phyloP scores from a whole-genome alignment of 2,329 filamentous ascomycete species.

The Talaromyces islandicus region DNA sequence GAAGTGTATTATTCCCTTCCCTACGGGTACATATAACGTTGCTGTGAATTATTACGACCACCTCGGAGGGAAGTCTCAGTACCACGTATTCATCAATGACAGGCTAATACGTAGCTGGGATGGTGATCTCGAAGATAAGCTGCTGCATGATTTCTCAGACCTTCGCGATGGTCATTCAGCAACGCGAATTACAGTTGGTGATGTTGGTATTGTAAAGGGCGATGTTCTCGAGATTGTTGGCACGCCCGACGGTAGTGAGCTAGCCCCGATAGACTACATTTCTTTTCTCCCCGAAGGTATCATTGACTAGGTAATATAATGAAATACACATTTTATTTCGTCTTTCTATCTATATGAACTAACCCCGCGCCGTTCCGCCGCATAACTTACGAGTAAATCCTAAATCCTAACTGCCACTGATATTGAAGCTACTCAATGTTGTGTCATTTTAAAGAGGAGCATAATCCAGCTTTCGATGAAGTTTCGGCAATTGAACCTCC shows the following conservation, averaged over 20 bases:
- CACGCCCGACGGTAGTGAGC: slow-evolving; percentile 54
- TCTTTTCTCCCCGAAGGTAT: slow-evolving; percentile 54
- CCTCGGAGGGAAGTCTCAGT: slow-evolving; percentile 52
- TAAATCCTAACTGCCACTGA: background rate
- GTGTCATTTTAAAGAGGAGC: too few relatives aligned
- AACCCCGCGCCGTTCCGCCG: background rate
- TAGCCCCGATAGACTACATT: slow-evolving; percentile 63
- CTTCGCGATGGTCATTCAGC: slow-evolving; percentile 61
- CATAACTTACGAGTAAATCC: background rate
- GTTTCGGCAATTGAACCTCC: background rate
- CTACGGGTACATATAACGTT: slow-evolving; percentile 54
- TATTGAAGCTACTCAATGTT: background rate
- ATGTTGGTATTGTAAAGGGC: slow-evolving; percentile 46
- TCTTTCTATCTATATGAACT: background rate
- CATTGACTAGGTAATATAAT: slow-evolving; percentile 40
- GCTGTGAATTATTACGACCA: slow-evolving; percentile 64
- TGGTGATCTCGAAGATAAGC: slow-evolving; percentile 53
- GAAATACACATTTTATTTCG: background rate
- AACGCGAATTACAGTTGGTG: slow-evolving; percentile 54
- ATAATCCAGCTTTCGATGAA: too few relatives aligned
- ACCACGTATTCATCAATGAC: slow-evolving; percentile 50
- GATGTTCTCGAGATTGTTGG: slow-evolving; percentile 53
- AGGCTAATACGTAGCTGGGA: slow-evolving; percentile 51
- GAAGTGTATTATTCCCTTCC: slow-evolving; percentile 45
- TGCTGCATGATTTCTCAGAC: slow-evolving; percentile 45